Percentiles rank a stretch among this genome's conserved stretches.
Evolutionary conservation across 2,329 filamentous ascomycete genomes (phyloP).

Genomic region (Trichoderma asperellum): DNA sequence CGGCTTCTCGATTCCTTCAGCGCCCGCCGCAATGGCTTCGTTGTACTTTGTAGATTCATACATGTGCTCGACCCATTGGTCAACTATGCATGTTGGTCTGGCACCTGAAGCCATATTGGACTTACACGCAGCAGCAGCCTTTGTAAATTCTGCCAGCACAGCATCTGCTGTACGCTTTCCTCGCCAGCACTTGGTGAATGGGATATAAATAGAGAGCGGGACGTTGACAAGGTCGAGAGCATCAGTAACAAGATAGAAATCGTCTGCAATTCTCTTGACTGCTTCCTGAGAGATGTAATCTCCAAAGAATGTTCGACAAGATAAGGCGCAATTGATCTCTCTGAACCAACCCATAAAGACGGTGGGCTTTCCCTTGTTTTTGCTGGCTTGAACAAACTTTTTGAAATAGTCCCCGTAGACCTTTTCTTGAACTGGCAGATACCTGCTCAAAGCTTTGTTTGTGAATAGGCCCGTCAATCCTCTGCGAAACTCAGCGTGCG

Average conservation of each 20-base stretch:
- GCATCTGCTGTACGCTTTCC: slow-evolving; percentile 13
- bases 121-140: slow-evolving; percentile 16
- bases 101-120: slow-evolving; percentile 20
- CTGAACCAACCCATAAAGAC: slow-evolving; percentile 17
- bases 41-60: slow-evolving; percentile 6
- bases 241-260: slow-evolving; percentile 18
- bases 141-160: slow-evolving; percentile 10
- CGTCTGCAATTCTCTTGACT: slow-evolving; percentile 17
- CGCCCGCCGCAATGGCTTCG: slow-evolving; percentile 4
- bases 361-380: slow-evolving; percentile 1
- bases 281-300: slow-evolving; percentile 22
- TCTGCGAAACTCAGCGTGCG: slow-evolving; percentile 16
- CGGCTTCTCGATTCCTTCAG: slow-evolving; percentile 12
- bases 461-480: slow-evolving; percentile 17
- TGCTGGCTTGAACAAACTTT: slow-evolving; percentile 15
- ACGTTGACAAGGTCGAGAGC: slow-evolving; percentile 22
- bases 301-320: slow-evolving; percentile 21
- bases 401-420: slow-evolving; percentile 20
- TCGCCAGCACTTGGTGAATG: slow-evolving; percentile 17
- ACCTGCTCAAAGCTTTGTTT: slow-evolving; percentile 18
- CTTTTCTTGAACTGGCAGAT: slow-evolving; percentile 16
- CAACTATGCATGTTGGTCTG: slow-evolving; percentile 13
- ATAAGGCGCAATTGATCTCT: slow-evolving; percentile 21
- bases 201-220: slow-evolving; percentile 12
- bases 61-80: slow-evolving; percentile 22